Evolutionary conservation across 345 rosid genomes (phyloP).

Genomic region (Aethionema arabicum): DNA sequence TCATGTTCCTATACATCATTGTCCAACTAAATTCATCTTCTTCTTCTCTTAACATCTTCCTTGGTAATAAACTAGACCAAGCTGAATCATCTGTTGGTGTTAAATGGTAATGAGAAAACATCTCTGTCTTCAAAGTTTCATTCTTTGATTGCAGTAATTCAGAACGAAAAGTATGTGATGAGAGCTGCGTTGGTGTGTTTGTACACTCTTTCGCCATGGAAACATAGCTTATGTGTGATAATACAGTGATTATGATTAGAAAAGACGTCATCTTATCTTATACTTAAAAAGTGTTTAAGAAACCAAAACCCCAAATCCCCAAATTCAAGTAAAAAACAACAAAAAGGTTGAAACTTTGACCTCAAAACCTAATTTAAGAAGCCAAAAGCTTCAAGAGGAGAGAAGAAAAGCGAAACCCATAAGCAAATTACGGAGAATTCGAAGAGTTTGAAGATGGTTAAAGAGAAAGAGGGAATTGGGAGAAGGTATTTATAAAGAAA

Average conservation of each 20-base stretch:
- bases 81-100: conserved; percentile 78
- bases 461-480: conserved; percentile 21
- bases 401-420: conserved; percentile 11
- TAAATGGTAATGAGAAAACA: conserved; percentile 79
- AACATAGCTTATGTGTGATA: conserved; percentile 24
- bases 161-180: conserved; percentile 73
- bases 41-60: conserved; percentile 66
- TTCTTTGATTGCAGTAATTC: conserved; percentile 63
- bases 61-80: conserved; percentile 75
- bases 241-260: conserved; percentile 20
- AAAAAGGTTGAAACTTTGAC: too few relatives aligned
- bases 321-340: background rate
- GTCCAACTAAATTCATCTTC: conserved; percentile 70
- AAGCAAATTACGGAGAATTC: conserved; percentile 4
- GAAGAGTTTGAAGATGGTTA: background rate
- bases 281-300: background rate
- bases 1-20: conserved; percentile 65
- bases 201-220: conserved; percentile 78
- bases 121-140: conserved; percentile 60
- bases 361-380: too few relatives aligned
- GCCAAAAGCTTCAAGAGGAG: conserved; percentile 1
- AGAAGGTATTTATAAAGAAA: conserved; percentile 30
- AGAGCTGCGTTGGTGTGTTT: conserved; percentile 57
- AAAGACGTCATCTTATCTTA: conserved; percentile 25
- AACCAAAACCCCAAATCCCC: conserved; percentile 14